Evolutionary conservation across 192 early-diverging fungal genomes (phyloP), one percentile per base, ranked within the genome.

Genomic region (Pilaira anomala): DNA sequence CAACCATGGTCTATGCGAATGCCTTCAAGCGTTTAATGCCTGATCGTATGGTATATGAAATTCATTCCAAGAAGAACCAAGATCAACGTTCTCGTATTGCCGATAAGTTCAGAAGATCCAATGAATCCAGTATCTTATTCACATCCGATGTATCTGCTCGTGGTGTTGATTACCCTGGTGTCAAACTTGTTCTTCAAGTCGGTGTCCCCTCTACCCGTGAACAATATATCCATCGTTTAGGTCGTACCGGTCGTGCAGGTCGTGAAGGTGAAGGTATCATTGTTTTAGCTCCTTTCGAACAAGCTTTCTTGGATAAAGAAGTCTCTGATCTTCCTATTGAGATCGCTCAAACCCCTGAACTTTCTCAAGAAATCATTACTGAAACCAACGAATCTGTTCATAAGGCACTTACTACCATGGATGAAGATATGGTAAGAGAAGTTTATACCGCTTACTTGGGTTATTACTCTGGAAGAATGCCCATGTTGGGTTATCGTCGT

Each of bases 121-220:
- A 55, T 11, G 73, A 71, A 21, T 64, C 67, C 9, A 72, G 80
- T 41, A 85, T 98, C 39, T 78, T 99, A 60, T 85, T 98, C 63
- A 97, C 97, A 1, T 91, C 93, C 1, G 97, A 97, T 71, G 94
- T 99, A 2, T 94, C 94, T 59, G 95, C 97, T 42, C 90, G 97
- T 62, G 97, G 97, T 45, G 92, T 99, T 25, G 97, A 99, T 74
- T 98, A 97, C 61, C 95, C 95, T 13, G 87, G 88, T 70, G 96
- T 99, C 5, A 86, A 85, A 0, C 79, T 95, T 50, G 95, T 99
- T 19, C 63, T 99, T 41, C 94, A 97, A 74, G 69, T 94, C 33
- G 96, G 95, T 60, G 77, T 92, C 0, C 91, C 97, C 22, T 81
- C 87, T 7, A 79, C 85, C 30, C 68, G 82, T 29, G 93, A 96